These are phyloP conservation scores for Saturnispora bothae DNA, from an alignment of 805 yeast species.

Conservation along the genomic window DNA sequence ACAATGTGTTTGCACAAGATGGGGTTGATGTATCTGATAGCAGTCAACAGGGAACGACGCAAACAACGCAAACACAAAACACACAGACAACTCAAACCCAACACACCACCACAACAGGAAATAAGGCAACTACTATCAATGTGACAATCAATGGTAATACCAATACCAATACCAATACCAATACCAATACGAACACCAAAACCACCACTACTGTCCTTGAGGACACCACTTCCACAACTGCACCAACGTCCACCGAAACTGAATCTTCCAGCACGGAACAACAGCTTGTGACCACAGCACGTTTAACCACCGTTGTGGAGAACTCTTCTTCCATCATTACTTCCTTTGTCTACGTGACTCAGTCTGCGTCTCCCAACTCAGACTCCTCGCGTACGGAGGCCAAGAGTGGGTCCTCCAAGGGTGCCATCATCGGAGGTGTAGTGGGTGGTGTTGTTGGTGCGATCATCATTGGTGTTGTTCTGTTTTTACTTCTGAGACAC, in stretches of 20 bases:
- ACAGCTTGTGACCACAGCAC: slow-evolving; percentile 9
- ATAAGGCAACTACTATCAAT: background rate
- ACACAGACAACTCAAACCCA: slow-evolving; percentile 2
- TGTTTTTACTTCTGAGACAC: slow-evolving; percentile 26
- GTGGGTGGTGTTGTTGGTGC: slow-evolving; percentile 29
- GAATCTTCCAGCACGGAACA: slow-evolving; percentile 7
- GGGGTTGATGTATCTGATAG: slow-evolving; percentile 13
- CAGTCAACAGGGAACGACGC: background rate
- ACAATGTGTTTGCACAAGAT: slow-evolving; percentile 28
- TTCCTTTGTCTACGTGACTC: slow-evolving; percentile 22
- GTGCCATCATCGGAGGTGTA: slow-evolving; percentile 29
- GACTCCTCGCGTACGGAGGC: slow-evolving; percentile 16
- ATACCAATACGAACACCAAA: slow-evolving; percentile 2
- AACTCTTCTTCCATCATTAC: slow-evolving; percentile 20
- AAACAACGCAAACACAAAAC: background rate
- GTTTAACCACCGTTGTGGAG: slow-evolving; percentile 12
- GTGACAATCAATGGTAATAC: background rate
- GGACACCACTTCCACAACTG: slow-evolving; percentile 8
- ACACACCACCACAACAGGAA: slow-evolving; percentile 3
- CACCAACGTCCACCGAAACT: slow-evolving; percentile 6
- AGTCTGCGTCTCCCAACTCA: slow-evolving; percentile 13
- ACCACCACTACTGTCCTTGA: background rate
- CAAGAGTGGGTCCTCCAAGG: slow-evolving; percentile 16
- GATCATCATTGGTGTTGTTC: slow-evolving; percentile 17
- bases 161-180: background rate